These are phyloP conservation scores for Monilinia fructicola DNA, from an alignment of 2,329 filamentous ascomycete species.

Conservation along the genomic window DNA sequence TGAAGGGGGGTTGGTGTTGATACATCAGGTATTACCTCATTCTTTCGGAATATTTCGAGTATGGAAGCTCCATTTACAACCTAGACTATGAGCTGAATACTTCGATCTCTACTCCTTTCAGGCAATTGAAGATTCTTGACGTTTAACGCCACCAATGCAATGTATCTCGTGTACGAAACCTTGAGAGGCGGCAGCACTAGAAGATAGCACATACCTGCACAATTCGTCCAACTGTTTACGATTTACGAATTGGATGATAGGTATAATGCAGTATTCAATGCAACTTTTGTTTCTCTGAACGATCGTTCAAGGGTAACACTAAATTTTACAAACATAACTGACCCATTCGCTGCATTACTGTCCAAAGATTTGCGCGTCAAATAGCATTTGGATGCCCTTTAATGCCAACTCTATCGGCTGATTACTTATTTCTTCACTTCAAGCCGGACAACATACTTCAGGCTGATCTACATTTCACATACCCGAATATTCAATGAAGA, in stretches of 20 bases:
- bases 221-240: neutral
- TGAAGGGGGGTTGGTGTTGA: neutral
- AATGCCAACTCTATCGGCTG: neutral
- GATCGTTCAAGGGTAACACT: neutral
- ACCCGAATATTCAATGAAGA: neutral
- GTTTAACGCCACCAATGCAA: neutral
- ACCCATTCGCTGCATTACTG: neutral
- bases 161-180: neutral
- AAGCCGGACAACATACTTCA: neutral
- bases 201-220: neutral
- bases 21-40: neutral
- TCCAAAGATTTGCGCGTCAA: neutral
- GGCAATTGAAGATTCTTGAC: neutral
- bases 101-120: neutral
- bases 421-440: neutral
- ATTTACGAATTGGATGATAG: neutral
- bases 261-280: neutral
- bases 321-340: neutral
- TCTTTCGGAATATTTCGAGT: neutral
- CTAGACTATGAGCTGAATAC: neutral
- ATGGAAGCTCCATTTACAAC: neutral
- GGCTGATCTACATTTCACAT: neutral
- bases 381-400: conserved; percentile 9
- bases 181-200: neutral
- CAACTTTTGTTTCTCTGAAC: too few species aligned